phyloP scores from a whole-genome alignment of 495 filamentous ascomycete genomes.

The Xylaria grammica region DNA sequence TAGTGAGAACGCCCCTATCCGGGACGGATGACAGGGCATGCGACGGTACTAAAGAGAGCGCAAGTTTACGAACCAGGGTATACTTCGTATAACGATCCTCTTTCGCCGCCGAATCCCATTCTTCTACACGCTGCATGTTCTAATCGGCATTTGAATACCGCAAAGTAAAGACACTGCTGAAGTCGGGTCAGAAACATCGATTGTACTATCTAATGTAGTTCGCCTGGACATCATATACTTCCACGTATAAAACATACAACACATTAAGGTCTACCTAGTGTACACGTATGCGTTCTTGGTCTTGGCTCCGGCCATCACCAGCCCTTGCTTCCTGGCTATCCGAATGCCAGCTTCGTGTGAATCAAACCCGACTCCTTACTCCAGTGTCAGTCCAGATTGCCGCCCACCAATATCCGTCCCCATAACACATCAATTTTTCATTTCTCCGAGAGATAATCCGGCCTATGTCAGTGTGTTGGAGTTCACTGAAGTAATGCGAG shows the following conservation, averaged over 20 bases:
- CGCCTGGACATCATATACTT: background rate
- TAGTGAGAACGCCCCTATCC: too few species aligned
- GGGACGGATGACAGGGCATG: too few species aligned
- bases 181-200: background rate
- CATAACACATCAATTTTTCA: background rate
- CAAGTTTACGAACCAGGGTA: too few species aligned
- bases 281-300: background rate
- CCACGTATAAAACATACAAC: background rate
- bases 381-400: background rate
- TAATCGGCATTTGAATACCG: background rate
- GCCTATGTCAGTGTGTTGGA: background rate
- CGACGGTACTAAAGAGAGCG: too few species aligned
- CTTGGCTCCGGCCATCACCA: background rate
- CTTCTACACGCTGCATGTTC: too few species aligned
- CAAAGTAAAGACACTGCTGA: background rate
- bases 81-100: too few species aligned
- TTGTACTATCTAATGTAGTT: too few species aligned
- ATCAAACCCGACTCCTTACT: constrained; percentile 13
- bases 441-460: background rate
- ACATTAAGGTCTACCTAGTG: constrained; percentile 10
- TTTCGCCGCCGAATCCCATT: too few species aligned
- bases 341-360: background rate
- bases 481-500: background rate
- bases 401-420: background rate
- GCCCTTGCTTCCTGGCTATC: background rate